Conservation (phyloP, 768 basidiomycete genomes). For the Myochromella boudieri region DNA sequence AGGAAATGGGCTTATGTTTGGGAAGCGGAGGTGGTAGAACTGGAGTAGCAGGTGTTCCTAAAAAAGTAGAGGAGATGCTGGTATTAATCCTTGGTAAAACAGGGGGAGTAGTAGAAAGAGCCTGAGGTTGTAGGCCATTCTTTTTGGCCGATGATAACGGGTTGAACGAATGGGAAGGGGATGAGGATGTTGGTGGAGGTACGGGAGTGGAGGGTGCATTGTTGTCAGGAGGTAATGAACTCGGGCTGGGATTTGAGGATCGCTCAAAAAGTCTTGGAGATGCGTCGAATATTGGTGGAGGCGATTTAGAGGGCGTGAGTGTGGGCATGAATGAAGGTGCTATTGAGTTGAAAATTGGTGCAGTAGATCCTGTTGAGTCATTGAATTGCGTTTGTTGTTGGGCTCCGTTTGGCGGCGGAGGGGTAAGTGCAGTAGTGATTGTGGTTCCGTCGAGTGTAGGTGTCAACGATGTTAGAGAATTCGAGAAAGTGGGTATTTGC, state of each 20-base stretch:
- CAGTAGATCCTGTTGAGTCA: neutral
- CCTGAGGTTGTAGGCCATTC: conserved; percentile 13
- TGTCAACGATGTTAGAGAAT: neutral
- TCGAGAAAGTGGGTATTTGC: conserved; percentile 10
- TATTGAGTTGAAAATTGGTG: conserved; percentile 16
- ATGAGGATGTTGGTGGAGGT: conserved; percentile 12
- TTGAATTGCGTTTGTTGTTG: neutral
- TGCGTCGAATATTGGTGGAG: neutral
- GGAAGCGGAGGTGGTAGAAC: conserved; percentile 36
- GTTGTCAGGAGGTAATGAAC: conserved; percentile 6
- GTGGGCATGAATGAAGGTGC: conserved; percentile 25
- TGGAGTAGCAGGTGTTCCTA: conserved; percentile 19
- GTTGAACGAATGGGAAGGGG: conserved; percentile 1
- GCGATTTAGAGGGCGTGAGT: conserved; percentile 1
- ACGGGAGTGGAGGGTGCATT: conserved; percentile 15
- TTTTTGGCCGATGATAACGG: conserved; percentile 5
- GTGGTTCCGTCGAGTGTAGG: neutral
- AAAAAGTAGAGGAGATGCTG: conserved; percentile 12
- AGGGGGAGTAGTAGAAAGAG: conserved; percentile 18
- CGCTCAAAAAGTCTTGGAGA: conserved; percentile 1
- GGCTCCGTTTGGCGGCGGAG: neutral
- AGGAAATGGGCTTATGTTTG: conserved; percentile 42
- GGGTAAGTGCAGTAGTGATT: neutral
- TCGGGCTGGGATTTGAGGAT: conserved; percentile 18
- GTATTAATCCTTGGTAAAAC: conserved; percentile 25